phyloP scores from a whole-genome alignment of 2,329 filamentous ascomycete species.

The Colletotrichum sp. region DNA sequence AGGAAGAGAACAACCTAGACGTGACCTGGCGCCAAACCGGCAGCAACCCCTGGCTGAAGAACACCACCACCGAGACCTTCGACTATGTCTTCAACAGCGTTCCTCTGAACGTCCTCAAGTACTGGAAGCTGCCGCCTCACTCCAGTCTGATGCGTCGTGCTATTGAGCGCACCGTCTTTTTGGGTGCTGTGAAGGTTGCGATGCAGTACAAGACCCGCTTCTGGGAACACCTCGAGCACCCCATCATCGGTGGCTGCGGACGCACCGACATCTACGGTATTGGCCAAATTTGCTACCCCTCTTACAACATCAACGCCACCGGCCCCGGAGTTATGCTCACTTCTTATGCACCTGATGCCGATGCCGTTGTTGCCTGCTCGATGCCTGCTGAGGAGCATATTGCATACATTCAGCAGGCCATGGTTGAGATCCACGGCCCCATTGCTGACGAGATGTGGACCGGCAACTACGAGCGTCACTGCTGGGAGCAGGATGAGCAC shows the following conservation, averaged over 20 bases:
- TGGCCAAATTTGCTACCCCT: constrained; percentile 57
- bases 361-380: constrained; percentile 43
- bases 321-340: constrained; percentile 56
- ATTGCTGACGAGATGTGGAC: constrained; percentile 55
- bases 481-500: constrained; percentile 62
- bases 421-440: constrained; percentile 58
- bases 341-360: constrained; percentile 46
- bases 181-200: constrained; percentile 44
- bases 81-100: constrained; percentile 43
- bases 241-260: constrained; percentile 52
- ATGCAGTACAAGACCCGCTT: constrained; percentile 61
- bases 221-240: constrained; percentile 31
- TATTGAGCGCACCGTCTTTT: constrained; percentile 29
- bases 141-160: constrained; percentile 32
- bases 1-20: constrained; percentile 22
- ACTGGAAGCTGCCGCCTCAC: constrained; percentile 40
- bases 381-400: constrained; percentile 59
- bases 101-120: constrained; percentile 40
- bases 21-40: constrained; percentile 26
- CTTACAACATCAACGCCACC: constrained; percentile 55
- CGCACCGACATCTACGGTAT: constrained; percentile 51
- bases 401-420: constrained; percentile 56
- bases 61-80: constrained; percentile 34
- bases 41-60: constrained; percentile 24
- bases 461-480: constrained; percentile 61